A percentile compares a stretch with the other conserved stretches of the same genome.
These are phyloP conservation scores for Dimargaris xerosporica DNA, from an alignment of 192 early-diverging fungal genomes.

Conservation along the genomic window DNA sequence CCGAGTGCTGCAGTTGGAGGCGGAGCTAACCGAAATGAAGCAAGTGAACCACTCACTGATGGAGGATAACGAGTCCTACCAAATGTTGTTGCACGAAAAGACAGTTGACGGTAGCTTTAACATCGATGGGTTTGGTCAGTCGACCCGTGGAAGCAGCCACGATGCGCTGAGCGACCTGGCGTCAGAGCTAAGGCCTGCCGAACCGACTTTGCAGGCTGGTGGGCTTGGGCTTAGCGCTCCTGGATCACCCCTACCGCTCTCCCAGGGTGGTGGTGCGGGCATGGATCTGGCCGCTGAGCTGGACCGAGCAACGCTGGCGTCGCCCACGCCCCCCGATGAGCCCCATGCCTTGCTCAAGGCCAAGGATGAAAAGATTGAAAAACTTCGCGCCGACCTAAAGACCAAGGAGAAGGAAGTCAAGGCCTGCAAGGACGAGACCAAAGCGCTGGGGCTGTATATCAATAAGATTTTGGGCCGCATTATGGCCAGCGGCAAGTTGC, in stretches of 20 bases:
- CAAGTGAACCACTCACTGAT: slow-evolving; percentile 50
- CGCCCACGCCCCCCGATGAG: background rate
- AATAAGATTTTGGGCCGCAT: slow-evolving; percentile 64
- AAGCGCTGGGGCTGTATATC: slow-evolving; percentile 52
- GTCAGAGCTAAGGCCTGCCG: background rate
- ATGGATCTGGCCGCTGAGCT: slow-evolving; percentile 29
- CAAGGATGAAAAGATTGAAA: slow-evolving; percentile 22
- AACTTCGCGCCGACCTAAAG: slow-evolving; percentile 27
- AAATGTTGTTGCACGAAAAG: slow-evolving; percentile 61
- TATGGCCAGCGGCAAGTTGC: slow-evolving; percentile 35
- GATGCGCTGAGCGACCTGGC: background rate
- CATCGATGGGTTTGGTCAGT: slow-evolving; percentile 12
- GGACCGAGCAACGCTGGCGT: slow-evolving; percentile 11
- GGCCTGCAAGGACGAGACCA: slow-evolving; percentile 45
- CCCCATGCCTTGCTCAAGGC: background rate
- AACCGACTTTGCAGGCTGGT: background rate
- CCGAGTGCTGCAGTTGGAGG: slow-evolving; percentile 17
- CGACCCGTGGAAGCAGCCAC: background rate
- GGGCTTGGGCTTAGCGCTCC: background rate
- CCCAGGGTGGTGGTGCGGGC: background rate
- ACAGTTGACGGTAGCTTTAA: slow-evolving; percentile 67
- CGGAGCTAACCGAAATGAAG: slow-evolving; percentile 33
- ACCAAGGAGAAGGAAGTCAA: slow-evolving; percentile 41
- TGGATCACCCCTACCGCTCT: background rate
- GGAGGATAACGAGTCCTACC: slow-evolving; percentile 73